These are phyloP conservation scores for Kitagawia praeruptora DNA, from an alignment of 129 eudicot species.

Conservation along the genomic window DNA sequence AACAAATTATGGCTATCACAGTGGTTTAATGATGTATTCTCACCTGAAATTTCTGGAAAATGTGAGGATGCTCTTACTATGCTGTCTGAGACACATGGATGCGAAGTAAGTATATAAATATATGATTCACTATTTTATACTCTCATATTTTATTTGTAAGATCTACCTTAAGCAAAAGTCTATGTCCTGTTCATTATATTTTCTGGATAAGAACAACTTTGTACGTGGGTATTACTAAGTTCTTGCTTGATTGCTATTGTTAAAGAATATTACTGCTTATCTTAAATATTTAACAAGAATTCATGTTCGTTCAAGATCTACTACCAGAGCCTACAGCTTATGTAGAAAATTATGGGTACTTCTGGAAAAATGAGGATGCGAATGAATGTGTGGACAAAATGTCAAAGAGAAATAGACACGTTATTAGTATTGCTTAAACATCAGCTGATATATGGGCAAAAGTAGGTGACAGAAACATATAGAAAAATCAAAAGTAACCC, in stretches of 20 bases:
- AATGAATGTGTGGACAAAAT: not conserved
- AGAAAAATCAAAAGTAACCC: not conserved
- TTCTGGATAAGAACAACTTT: not conserved
- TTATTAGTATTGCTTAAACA: not conserved
- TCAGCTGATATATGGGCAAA: not conserved
- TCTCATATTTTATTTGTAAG: not conserved
- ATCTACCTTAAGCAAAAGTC: not conserved
- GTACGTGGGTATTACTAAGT: not conserved
- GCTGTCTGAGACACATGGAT: slow-evolving; percentile 54
- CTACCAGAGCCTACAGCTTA: not conserved
- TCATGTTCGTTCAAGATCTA: not conserved
- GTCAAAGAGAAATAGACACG: not conserved
- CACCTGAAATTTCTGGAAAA: slow-evolving; percentile 66
- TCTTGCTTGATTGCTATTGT: not conserved
- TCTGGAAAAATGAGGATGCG: not conserved
- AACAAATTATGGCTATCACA: slow-evolving; percentile 24
- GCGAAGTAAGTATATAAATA: slow-evolving; percentile 42
- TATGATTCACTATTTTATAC: not conserved
- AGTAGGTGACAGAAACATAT: not conserved
- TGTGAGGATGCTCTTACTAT: slow-evolving; percentile 66
- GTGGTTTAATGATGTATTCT: slow-evolving; percentile 95
- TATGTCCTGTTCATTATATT: not conserved
- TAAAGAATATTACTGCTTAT: not conserved
- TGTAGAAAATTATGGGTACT: not conserved
- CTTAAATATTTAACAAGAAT: not conserved